Percentiles rank a stretch among this genome's conserved stretches.
phyloP scores from a whole-genome alignment of 2,329 filamentous ascomycete species.

The Fusarium anguioides region DNA sequence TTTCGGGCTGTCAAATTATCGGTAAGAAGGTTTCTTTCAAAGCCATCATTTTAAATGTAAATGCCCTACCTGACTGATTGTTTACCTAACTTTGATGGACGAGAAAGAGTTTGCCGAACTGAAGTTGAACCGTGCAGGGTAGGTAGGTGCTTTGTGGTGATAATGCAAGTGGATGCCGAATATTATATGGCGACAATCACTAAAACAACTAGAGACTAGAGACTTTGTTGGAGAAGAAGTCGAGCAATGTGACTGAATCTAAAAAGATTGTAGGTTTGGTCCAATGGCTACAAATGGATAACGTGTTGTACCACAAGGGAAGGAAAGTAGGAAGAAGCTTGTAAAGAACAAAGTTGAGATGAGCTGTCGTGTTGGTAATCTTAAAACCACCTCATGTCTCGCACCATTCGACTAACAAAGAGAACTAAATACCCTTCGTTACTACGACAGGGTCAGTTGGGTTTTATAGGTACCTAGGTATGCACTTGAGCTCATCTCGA shows the following conservation, averaged over 20 bases:
- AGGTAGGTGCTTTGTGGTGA: conserved; percentile 2
- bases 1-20: not conserved
- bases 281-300: no score
- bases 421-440: conserved; percentile 44
- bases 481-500: conserved; percentile 43
- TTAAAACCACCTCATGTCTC: conserved; percentile 55
- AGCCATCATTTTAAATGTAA: not conserved
- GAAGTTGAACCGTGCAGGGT: conserved; percentile 23
- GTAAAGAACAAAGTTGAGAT: conserved; percentile 30
- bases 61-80: not conserved
- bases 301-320: not conserved
- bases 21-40: not conserved
- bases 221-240: not conserved
- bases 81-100: no score
- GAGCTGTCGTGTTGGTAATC: conserved; percentile 49
- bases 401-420: conserved; percentile 54
- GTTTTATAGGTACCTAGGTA: no score
- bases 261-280: no score
- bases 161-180: not conserved
- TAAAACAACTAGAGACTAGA: not conserved
- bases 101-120: not conserved
- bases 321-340: not conserved
- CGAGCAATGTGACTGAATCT: not conserved
- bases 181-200: not conserved
- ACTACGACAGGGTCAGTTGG: conserved; percentile 53